Percentiles rank a stretch among this genome's conserved stretches.
These are phyloP conservation scores for Cladosporium colombiae DNA, from an alignment of 2,329 filamentous ascomycete species.

Conservation along the genomic window DNA sequence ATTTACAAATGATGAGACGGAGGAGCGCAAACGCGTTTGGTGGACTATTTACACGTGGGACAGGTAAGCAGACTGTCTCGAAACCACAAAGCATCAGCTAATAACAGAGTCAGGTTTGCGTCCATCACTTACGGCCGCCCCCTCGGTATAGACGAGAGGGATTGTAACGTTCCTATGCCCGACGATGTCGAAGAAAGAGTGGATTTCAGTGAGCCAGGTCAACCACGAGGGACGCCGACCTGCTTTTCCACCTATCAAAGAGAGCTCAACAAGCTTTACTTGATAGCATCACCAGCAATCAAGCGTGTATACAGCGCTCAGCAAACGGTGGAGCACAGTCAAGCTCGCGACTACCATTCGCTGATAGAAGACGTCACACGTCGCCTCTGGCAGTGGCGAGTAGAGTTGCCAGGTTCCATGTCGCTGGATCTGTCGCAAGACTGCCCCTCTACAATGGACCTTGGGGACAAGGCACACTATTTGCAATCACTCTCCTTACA, in stretches of 20 bases:
- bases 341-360: conserved; percentile 23
- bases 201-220: conserved; percentile 26
- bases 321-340: conserved; percentile 16
- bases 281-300: conserved; percentile 36
- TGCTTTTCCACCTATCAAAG: conserved; percentile 32
- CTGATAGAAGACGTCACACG: conserved; percentile 29
- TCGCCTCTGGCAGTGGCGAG: conserved; percentile 31
- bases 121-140: conserved; percentile 46
- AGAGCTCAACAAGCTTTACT: conserved; percentile 36
- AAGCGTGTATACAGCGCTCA: conserved; percentile 33
- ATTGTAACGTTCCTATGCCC: conserved; percentile 42
- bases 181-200: conserved; percentile 35
- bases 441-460: conserved; percentile 22
- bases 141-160: conserved; percentile 46
- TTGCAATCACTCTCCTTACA: conserved; percentile 47
- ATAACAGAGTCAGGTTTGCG: conserved; percentile 33
- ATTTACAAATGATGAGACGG: conserved; percentile 31
- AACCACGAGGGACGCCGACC: neutral
- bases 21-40: conserved; percentile 44
- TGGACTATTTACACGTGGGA: conserved; percentile 49
- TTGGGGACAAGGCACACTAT: conserved; percentile 27
- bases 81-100: neutral
- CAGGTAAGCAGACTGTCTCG: conserved; percentile 23
- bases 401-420: conserved; percentile 31
- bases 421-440: conserved; percentile 29